phyloP scores from a whole-genome alignment of 2,329 filamentous ascomycete genomes.

The Fusarium musae region DNA sequence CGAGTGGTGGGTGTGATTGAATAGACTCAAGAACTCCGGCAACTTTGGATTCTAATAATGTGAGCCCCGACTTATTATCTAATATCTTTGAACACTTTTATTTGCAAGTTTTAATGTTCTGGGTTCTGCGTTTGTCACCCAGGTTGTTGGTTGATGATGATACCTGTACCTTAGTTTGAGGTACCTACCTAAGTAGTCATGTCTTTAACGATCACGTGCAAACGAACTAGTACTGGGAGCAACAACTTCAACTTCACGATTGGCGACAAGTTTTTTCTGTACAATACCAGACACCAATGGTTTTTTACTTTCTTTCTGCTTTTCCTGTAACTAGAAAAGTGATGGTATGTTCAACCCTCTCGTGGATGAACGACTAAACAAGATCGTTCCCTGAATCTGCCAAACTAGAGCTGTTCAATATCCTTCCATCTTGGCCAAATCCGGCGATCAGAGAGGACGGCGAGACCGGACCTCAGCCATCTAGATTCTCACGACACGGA shows the following conservation, averaged over 20 bases:
- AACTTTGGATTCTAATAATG: background rate
- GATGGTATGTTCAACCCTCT: background rate
- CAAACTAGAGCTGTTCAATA: constrained; percentile 2
- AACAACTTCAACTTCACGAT: constrained; percentile 4
- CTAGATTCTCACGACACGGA: constrained; percentile 7
- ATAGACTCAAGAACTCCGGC: background rate
- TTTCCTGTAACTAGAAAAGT: background rate
- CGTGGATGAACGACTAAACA: constrained; percentile 11
- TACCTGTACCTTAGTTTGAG: background rate
- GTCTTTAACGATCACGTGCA: constrained; percentile 15
- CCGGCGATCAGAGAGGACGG: constrained; percentile 25
- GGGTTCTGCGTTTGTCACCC: background rate
- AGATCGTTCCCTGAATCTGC: constrained; percentile 1
- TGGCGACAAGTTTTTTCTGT: background rate
- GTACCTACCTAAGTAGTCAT: background rate
- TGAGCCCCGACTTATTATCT: no score
- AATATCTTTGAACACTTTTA: background rate
- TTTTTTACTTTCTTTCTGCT: background rate
- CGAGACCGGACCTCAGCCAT: constrained; percentile 21
- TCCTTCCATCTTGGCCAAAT: constrained; percentile 31
- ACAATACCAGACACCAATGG: background rate
- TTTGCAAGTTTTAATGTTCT: background rate
- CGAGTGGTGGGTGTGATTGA: background rate
- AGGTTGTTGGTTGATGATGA: background rate
- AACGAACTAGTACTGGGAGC: background rate